A percentile compares a stretch with the other conserved stretches of the same genome.
phyloP scores from a whole-genome alignment of 768 basidiomycete genomes.

The Agaricus sinodeliciosus region DNA sequence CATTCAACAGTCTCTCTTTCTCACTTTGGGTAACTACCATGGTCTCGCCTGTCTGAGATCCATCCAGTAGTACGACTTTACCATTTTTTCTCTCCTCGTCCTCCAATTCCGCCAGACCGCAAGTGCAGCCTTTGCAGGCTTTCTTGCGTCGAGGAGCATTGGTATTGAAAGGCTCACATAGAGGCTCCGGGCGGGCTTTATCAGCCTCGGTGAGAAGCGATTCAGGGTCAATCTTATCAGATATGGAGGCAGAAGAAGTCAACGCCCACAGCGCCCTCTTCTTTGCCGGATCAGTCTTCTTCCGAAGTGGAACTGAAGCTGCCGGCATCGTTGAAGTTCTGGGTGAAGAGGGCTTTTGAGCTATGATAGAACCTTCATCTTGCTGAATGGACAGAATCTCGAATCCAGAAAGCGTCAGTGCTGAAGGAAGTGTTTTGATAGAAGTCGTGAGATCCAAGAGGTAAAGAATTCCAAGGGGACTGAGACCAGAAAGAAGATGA shows the following conservation, averaged over 20 bases:
- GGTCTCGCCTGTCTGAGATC: constrained; percentile 51
- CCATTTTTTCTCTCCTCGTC: constrained; percentile 63
- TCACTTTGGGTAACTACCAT: constrained; percentile 52
- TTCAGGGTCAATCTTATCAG: constrained; percentile 76
- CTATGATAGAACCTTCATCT: constrained; percentile 43
- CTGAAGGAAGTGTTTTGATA: constrained; percentile 40
- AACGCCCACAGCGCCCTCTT: constrained; percentile 91
- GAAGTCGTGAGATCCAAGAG: constrained; percentile 46
- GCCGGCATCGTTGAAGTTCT: constrained; percentile 25
- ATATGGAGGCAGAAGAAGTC: constrained; percentile 45
- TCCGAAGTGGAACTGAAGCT: constrained; percentile 38
- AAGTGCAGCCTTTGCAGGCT: constrained; percentile 95
- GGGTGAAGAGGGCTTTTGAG: constrained; percentile 53
- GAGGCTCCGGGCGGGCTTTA: constrained; percentile 67
- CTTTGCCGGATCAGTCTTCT: constrained; percentile 54
- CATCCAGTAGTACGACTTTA: constrained; percentile 67
- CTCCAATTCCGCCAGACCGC: constrained; percentile 93
- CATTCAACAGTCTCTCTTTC: constrained; percentile 56
- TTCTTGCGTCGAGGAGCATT: constrained; percentile 65
- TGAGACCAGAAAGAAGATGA: constrained; percentile 53
- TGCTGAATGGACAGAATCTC: constrained; percentile 38
- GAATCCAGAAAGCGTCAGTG: constrained; percentile 65
- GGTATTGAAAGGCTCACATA: constrained; percentile 59
- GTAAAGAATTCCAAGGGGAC: constrained; percentile 64
- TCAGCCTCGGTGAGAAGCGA: constrained; percentile 81